Base-by-base conservation (phyloP, 2,329 filamentous ascomycete species). In the Colletotrichum filicis region DNA sequence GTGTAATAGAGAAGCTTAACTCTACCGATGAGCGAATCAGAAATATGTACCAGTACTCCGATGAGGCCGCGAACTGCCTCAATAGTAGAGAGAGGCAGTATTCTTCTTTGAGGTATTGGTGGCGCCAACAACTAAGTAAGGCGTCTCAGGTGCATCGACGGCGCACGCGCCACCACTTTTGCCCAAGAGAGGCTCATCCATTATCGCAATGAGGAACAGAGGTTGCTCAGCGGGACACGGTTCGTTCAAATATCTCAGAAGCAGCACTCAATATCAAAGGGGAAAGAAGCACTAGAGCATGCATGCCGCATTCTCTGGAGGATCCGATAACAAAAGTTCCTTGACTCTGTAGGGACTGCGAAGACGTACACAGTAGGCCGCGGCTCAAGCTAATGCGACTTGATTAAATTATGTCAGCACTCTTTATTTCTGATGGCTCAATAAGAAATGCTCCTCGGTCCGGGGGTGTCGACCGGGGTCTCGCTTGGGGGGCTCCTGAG, bases 391-490 rank as follows among this genome's bases (percentile, higher is more conserved):
- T 49, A 49, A 49, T n/a, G 19, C 42, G 52, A 55, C n/a, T 26
- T 24, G 52, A 8, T 5, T 28, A 24, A 24, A 6, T 70, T 66
- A 66, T 66, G 62, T 70, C 68, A 71, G 68, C 62, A 7, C 4
- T 30, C 24, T 14, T 52, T 22, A 62, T 24, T 1, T 16, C 16
- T 12, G 5, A 55, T 35, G 56, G 52, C 53, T 16, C 52, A 28
- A 7, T 57, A 35, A 62, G 49, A 32, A 42, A 52, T 53, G 6
- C n/a, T 6, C 19, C 5, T 53, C 55, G 42, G 24, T 53, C 58
- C 68, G 7, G 14, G 12, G 2, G 1, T 1, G 28, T 4, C 12
- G 19, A 56, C 69, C n/a, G 37, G 58, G 58, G 69, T 59, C 69
- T 72, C 52, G 58, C 65, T 58, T 68, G 58, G 52, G 26, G 53